Conservation (phyloP, 257 asterid genomes). For the Forsythia suspensa region DNA sequence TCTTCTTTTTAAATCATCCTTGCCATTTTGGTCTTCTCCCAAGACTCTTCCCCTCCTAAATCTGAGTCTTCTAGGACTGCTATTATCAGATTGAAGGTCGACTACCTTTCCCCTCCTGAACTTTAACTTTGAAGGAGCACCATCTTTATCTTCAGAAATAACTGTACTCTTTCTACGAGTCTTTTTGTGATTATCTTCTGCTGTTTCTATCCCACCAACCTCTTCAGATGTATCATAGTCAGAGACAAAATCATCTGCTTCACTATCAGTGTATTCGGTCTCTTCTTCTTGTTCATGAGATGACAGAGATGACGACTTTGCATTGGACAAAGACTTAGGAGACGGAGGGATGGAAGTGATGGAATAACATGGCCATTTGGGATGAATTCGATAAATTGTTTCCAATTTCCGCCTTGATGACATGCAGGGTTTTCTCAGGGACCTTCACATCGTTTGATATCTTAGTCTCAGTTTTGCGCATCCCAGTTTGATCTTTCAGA, state of each 20-base stretch:
- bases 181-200: conserved; percentile 17
- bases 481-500: conserved; percentile 20
- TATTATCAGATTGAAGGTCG: conserved; percentile 21
- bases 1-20: conserved; percentile 25
- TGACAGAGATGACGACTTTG: conserved; percentile 13
- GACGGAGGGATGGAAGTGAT: background rate
- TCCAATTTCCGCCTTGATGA: conserved; percentile 22
- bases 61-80: conserved; percentile 23
- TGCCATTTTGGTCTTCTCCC: conserved; percentile 24
- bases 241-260: conserved; percentile 16
- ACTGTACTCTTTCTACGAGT: conserved; percentile 19
- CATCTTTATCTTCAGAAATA: conserved; percentile 30
- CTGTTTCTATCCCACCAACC: conserved; percentile 10
- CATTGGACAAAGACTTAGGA: background rate
- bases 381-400: background rate
- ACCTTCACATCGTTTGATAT: conserved; percentile 21
- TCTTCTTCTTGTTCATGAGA: conserved; percentile 20
- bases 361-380: background rate
- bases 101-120: conserved; percentile 45
- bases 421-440: conserved; percentile 31
- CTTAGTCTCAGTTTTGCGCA: conserved; percentile 12
- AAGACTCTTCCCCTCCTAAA: conserved; percentile 30
- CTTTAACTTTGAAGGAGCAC: conserved; percentile 40
- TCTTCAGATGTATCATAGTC: conserved; percentile 13
- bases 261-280: conserved; percentile 1